A percentile compares a stretch with the other conserved stretches of the same genome.
phyloP scores from a whole-genome alignment of 306 rosid genomes.

The Vigna trinervia region DNA sequence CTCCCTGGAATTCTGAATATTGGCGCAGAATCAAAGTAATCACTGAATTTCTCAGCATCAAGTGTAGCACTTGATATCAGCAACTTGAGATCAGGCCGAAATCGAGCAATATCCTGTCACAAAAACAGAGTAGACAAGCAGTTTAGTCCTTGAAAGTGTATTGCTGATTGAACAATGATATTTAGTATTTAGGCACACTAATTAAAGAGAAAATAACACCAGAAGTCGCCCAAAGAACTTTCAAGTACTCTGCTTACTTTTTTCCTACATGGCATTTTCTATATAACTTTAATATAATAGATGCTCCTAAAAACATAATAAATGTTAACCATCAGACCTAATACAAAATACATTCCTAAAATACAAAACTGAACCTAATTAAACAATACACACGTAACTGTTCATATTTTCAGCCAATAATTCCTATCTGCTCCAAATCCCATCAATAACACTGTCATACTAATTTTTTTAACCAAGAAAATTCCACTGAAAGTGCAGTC shows the following conservation, averaged over 20 bases:
- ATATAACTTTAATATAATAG: too few relatives aligned
- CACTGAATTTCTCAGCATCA: conserved; percentile 95
- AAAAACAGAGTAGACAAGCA: conserved; percentile 20
- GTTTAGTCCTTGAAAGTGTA: background rate
- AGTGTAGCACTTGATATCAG: conserved; percentile 96
- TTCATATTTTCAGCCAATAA: background rate
- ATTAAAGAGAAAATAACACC: background rate
- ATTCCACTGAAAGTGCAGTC: background rate
- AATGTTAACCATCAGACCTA: too few relatives aligned
- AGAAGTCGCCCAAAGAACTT: background rate
- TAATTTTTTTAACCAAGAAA: background rate
- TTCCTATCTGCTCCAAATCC: background rate
- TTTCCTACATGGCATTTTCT: background rate
- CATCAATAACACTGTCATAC: too few relatives aligned
- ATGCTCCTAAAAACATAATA: background rate
- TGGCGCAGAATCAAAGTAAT: conserved; percentile 94
- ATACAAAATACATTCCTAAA: too few relatives aligned
- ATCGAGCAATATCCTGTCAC: conserved; percentile 84
- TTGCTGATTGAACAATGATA: background rate
- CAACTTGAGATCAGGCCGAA: conserved; percentile 92
- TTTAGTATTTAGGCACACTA: background rate
- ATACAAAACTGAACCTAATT: background rate
- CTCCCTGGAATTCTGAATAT: conserved; percentile 94
- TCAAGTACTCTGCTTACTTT: background rate
- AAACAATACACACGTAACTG: background rate